A percentile compares a stretch with the other conserved stretches of the same genome.
These are phyloP conservation scores for Spergularia marina DNA, from an alignment of 148 eudicot species.

Conservation along the genomic window DNA sequence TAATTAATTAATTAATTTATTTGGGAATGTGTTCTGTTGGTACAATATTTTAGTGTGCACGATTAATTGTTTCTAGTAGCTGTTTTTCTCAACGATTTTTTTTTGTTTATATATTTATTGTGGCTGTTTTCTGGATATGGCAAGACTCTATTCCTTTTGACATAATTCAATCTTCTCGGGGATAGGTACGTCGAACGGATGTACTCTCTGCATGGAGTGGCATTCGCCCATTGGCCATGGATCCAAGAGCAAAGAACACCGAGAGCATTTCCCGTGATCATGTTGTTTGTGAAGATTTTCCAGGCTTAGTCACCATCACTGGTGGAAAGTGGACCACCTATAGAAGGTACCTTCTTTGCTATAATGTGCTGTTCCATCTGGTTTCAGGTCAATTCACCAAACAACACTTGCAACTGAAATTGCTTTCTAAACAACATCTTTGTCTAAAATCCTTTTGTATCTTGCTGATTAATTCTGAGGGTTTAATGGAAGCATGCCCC, in stretches of 20 bases:
- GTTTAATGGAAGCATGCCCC: too few relatives aligned
- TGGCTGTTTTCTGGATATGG: neutral
- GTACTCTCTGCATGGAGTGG: conserved; percentile 99
- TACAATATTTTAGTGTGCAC: neutral
- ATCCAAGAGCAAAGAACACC: conserved; percentile 87
- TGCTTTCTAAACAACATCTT: too few relatives aligned
- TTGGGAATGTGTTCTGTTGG: neutral
- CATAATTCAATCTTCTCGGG: neutral
- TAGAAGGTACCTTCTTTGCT: conserved; percentile 57
- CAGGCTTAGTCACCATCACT: conserved; percentile 93
- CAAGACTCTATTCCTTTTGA: neutral
- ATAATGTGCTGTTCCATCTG: neutral
- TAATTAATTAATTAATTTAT: too few relatives aligned
- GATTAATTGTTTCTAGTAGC: too few relatives aligned
- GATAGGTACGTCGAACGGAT: conserved; percentile 85
- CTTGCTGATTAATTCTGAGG: neutral
- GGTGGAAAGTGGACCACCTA: conserved; percentile 99
- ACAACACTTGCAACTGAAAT: neutral
- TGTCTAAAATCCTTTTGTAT: neutral
- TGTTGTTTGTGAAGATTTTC: conserved; percentile 86
- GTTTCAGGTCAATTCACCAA: neutral
- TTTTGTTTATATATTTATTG: neutral
- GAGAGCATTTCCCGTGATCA: conserved; percentile 97
- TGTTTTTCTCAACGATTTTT: too few relatives aligned
- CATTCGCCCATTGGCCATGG: conserved; percentile 93